Evolutionary conservation across 2,329 filamentous ascomycete genomes (phyloP).

Genomic region (Penicillium verrucosum): DNA sequence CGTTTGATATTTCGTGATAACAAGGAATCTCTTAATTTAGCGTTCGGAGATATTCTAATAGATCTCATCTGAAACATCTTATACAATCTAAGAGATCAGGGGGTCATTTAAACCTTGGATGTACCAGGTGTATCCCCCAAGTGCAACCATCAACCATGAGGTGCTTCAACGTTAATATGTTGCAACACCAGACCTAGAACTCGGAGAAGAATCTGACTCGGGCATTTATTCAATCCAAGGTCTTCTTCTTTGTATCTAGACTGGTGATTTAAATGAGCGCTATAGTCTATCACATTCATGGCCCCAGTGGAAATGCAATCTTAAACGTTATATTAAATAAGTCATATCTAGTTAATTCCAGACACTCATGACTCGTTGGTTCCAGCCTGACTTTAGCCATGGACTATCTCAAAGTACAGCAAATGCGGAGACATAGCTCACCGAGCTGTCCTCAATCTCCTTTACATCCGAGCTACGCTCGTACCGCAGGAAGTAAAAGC

Average conservation of each 20-base stretch:
- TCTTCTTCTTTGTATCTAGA: neutral
- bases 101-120: no score
- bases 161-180: neutral
- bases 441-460: slow-evolving; percentile 70
- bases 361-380: neutral
- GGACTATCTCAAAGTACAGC: slow-evolving; percentile 58
- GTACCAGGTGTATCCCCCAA: neutral
- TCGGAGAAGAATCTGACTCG: no score
- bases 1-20: neutral
- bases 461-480: slow-evolving; percentile 76
- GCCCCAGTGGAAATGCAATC: neutral
- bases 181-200: neutral
- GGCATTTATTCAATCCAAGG: neutral
- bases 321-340: neutral
- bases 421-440: slow-evolving; percentile 94
- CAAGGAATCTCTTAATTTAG: neutral
- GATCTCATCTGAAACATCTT: neutral
- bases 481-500: slow-evolving; percentile 80
- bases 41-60: neutral
- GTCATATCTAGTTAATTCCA: neutral
- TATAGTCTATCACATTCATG: neutral
- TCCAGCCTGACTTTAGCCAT: no score
- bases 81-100: neutral
- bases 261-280: neutral
- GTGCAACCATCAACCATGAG: neutral